Conservation (phyloP, 306 rosid genomes). For the Begonia fuchsioides region DNA sequence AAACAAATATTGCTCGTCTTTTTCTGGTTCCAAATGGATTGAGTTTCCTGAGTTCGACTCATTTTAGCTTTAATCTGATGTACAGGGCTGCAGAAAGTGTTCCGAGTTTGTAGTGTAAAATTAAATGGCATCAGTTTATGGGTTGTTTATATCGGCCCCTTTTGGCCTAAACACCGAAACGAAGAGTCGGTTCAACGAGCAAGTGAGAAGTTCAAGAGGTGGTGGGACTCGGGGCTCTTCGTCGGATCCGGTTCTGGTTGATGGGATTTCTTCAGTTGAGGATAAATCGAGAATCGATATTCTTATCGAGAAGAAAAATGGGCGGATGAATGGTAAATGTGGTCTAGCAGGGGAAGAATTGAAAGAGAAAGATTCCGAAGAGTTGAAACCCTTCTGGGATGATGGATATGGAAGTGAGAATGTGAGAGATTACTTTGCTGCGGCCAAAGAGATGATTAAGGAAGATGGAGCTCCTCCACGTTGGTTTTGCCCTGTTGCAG, state of each 20-base stretch:
- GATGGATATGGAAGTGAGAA: slow-evolving; percentile 73
- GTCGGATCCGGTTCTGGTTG: slow-evolving; percentile 24
- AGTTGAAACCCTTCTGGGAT: slow-evolving; percentile 56
- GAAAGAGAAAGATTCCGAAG: slow-evolving; percentile 9
- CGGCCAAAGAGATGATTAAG: slow-evolving; percentile 31
- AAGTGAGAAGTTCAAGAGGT: slow-evolving; percentile 21
- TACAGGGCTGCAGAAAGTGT: neutral
- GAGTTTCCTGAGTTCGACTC: neutral
- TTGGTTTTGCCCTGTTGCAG: slow-evolving; percentile 68
- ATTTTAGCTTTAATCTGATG: neutral
- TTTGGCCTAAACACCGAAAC: slow-evolving; percentile 4
- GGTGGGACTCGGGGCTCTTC: too few species aligned
- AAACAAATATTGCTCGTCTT: too few species aligned
- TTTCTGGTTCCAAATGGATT: too few species aligned
- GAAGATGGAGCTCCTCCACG: slow-evolving; percentile 73
- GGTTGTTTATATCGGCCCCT: slow-evolving; percentile 23
- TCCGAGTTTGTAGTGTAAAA: neutral
- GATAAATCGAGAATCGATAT: slow-evolving; percentile 21
- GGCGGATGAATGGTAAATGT: slow-evolving; percentile 8
- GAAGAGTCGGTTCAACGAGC: slow-evolving; percentile 13
- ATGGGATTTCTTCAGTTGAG: slow-evolving; percentile 24
- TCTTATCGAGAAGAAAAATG: slow-evolving; percentile 19
- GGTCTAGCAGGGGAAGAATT: slow-evolving; percentile 9
- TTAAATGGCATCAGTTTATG: slow-evolving; percentile 33
- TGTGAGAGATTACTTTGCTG: slow-evolving; percentile 55